phyloP scores from a whole-genome alignment of 106 monocot genomes.

The Dioscorea dumetorum region DNA sequence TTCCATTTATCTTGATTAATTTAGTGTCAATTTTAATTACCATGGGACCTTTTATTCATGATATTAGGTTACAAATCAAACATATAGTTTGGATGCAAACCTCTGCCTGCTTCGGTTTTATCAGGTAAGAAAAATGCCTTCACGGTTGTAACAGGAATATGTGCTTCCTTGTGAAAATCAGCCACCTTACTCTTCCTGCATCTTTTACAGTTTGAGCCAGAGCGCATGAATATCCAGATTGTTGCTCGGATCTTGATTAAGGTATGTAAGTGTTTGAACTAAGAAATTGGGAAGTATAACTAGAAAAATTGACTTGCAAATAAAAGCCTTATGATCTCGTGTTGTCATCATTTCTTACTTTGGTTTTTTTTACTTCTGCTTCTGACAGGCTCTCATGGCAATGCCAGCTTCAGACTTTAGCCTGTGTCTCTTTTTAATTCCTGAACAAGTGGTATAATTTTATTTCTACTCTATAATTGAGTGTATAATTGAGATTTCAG shows the following conservation, averaged over 20 bases:
- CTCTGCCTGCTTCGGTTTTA: slow-evolving; percentile 97
- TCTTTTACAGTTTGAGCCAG: slow-evolving; percentile 79
- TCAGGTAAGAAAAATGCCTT: slow-evolving; percentile 39
- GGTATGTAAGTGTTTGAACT: slow-evolving; percentile 22
- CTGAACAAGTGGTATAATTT: slow-evolving; percentile 85
- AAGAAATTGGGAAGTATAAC: not conserved
- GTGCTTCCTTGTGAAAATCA: not conserved
- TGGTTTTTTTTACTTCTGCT: not conserved
- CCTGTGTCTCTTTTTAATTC: slow-evolving; percentile 89
- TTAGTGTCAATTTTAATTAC: no score
- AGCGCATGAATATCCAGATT: slow-evolving; percentile 75
- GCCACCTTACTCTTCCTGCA: not conserved
- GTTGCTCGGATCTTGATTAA: slow-evolving; percentile 76
- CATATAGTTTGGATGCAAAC: slow-evolving; percentile 97
- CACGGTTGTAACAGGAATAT: not conserved
- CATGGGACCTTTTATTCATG: not conserved
- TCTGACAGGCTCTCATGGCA: slow-evolving; percentile 92
- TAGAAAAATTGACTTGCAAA: no score
- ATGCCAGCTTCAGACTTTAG: slow-evolving; percentile 94
- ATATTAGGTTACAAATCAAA: slow-evolving; percentile 79
- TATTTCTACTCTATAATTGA: not conserved
- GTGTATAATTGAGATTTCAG: no score
- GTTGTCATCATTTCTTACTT: not conserved
- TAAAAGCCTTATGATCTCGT: not conserved
- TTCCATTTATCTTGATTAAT: no score